phyloP scores from a whole-genome alignment of 2,329 filamentous ascomycete species.

The Penicillium sp. region DNA sequence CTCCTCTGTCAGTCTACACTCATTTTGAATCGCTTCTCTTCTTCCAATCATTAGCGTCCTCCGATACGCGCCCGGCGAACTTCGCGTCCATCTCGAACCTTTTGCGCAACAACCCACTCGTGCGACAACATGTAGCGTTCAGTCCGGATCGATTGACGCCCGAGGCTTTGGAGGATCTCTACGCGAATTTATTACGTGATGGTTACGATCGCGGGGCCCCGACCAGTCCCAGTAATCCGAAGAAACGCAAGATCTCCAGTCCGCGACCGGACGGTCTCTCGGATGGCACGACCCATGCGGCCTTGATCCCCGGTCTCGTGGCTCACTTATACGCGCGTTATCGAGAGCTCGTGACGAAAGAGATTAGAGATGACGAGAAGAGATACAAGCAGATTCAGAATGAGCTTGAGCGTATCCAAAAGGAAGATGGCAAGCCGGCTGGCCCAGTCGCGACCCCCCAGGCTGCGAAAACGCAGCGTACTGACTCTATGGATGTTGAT shows the following conservation, averaged over 20 bases:
- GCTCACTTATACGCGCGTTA: conserved; percentile 71
- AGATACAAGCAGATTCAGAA: conserved; percentile 57
- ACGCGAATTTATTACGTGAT: conserved; percentile 68
- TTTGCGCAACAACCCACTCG: conserved; percentile 65
- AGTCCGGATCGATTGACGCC: conserved; percentile 68
- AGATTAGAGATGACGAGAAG: conserved; percentile 69
- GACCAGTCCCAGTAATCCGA: conserved; percentile 47
- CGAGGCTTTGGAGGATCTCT: conserved; percentile 72
- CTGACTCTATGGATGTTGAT: conserved; percentile 28
- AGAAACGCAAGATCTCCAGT: conserved; percentile 68
- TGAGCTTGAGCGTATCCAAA: conserved; percentile 65
- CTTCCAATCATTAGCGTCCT: conserved; percentile 68
- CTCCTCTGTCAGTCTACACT: conserved; percentile 63
- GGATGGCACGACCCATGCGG: conserved; percentile 60
- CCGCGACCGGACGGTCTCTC: conserved; percentile 59
- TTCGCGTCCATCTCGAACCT: conserved; percentile 69
- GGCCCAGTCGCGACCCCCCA: conserved; percentile 1
- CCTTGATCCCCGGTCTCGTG: conserved; percentile 65
- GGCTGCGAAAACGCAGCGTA: conserved; percentile 10
- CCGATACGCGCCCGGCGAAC: conserved; percentile 59
- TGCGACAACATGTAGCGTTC: conserved; percentile 65
- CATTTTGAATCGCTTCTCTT: conserved; percentile 79
- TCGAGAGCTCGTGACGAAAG: conserved; percentile 59
- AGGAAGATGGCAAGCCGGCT: conserved; percentile 49
- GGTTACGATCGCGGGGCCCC: conserved; percentile 52